Conservation (phyloP, 2,329 filamentous ascomycete species). For the Sarocladium strictum region DNA sequence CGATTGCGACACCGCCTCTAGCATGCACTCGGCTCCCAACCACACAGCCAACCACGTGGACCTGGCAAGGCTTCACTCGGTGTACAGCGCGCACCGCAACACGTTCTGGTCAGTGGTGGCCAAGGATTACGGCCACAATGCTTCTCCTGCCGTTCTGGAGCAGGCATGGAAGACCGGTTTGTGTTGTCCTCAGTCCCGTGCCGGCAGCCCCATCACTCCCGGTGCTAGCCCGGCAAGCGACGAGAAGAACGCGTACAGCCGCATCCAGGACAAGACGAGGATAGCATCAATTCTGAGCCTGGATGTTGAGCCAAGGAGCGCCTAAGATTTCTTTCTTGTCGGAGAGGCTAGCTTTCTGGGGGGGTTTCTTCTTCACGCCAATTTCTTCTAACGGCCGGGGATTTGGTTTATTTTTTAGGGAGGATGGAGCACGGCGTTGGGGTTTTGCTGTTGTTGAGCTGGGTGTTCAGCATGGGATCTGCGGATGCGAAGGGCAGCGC, state of each 20-base stretch:
- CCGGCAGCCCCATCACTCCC: conserved; percentile 45
- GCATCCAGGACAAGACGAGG: conserved; percentile 7
- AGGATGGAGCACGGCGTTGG: conserved; percentile 4
- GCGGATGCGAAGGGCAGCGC: background rate
- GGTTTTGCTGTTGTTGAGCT: background rate
- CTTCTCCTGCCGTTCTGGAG: conserved; percentile 58
- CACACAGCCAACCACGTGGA: conserved; percentile 46
- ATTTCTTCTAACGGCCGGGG: conserved; percentile 3
- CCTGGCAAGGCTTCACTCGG: conserved; percentile 58
- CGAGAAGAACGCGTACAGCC: conserved; percentile 5
- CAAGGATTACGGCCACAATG: conserved; percentile 61
- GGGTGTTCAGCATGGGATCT: background rate
- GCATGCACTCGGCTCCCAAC: conserved; percentile 16
- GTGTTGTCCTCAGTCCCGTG: conserved; percentile 32
- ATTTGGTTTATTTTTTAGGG: background rate
- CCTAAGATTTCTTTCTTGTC: no score
- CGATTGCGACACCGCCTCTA: conserved; percentile 46
- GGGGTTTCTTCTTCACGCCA: background rate
- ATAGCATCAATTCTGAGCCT: conserved; percentile 6
- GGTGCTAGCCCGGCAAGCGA: conserved; percentile 36
- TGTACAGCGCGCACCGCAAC: conserved; percentile 64
- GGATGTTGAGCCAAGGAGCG: background rate
- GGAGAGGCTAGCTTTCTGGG: no score
- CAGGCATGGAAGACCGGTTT: conserved; percentile 58
- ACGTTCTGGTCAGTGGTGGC: conserved; percentile 71